Conservation (phyloP, 495 filamentous ascomycete genomes). For the Pseudomonodictys pantanalensis region DNA sequence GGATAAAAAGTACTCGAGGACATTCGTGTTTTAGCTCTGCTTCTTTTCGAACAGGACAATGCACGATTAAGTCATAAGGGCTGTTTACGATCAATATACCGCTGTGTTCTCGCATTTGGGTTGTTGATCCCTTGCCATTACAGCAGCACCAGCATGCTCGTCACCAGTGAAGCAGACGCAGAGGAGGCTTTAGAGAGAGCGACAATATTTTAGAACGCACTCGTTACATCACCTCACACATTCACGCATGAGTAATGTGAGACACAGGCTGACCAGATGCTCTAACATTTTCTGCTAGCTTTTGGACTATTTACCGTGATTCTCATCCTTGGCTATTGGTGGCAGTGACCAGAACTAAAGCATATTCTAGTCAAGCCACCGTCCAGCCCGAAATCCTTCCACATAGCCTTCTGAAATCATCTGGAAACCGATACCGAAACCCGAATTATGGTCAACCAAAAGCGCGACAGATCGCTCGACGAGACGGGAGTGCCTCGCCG, state of each 20-base stretch:
- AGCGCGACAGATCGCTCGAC: no score
- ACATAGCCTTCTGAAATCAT: no score
- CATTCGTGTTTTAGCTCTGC: conserved; percentile 27
- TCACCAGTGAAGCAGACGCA: no score
- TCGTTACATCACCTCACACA: no score
- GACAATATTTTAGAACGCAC: no score
- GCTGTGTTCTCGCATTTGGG: no score
- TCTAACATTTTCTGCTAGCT: background rate
- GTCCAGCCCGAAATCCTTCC: no score
- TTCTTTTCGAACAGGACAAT: no score
- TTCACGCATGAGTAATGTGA: background rate
- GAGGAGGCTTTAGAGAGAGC: no score
- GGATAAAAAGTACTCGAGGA: conserved; percentile 23
- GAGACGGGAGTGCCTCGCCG: no score
- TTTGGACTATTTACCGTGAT: background rate
- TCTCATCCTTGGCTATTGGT: background rate
- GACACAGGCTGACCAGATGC: background rate
- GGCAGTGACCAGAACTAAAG: background rate
- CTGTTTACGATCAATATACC: background rate
- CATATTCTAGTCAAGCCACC: background rate
- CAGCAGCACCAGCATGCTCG: background rate
- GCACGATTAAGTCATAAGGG: background rate
- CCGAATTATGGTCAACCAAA: no score
- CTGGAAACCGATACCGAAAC: no score
- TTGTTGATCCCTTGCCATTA: background rate